Percentiles rank a stretch among this genome's conserved stretches.
Evolutionary conservation across 2,329 filamentous ascomycete species (phyloP).

Genomic region (Penicillium palitans): DNA sequence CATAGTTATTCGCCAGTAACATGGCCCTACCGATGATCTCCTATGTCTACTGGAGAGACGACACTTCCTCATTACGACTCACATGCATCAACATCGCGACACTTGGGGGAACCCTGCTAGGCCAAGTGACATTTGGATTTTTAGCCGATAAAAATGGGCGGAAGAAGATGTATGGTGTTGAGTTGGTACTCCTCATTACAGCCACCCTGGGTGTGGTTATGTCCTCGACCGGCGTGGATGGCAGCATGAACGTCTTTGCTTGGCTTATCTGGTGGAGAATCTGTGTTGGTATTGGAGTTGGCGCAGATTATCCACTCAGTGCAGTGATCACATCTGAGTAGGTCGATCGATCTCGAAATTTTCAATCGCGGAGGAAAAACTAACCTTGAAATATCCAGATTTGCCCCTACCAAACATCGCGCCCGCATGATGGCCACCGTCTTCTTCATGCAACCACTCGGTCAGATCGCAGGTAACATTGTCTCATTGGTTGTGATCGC

Average conservation of each 20-base stretch:
- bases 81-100: constrained; percentile 51
- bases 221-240: constrained; percentile 44
- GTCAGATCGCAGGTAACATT: constrained; percentile 64
- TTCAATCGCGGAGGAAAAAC: background rate
- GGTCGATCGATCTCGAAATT: constrained; percentile 24
- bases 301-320: constrained; percentile 67
- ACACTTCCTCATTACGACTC: constrained; percentile 35
- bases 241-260: constrained; percentile 47
- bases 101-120: constrained; percentile 48
- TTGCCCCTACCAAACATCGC: constrained; percentile 59
- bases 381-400: constrained; percentile 31
- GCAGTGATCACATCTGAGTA: constrained; percentile 69
- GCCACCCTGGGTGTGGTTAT: constrained; percentile 51
- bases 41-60: constrained; percentile 50
- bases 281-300: constrained; percentile 57
- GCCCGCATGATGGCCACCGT: constrained; percentile 68
- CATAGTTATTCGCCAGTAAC: constrained; percentile 51
- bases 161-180: constrained; percentile 53
- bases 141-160: constrained; percentile 51
- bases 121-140: constrained; percentile 51
- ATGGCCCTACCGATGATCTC: constrained; percentile 52
- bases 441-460: constrained; percentile 69
- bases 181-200: constrained; percentile 50
- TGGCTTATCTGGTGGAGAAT: constrained; percentile 53
- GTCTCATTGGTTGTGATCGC: constrained; percentile 55